A percentile compares a stretch with the other conserved stretches of the same genome.
phyloP scores from a whole-genome alignment of 306 rosid species.

The Dryas drummondii region DNA sequence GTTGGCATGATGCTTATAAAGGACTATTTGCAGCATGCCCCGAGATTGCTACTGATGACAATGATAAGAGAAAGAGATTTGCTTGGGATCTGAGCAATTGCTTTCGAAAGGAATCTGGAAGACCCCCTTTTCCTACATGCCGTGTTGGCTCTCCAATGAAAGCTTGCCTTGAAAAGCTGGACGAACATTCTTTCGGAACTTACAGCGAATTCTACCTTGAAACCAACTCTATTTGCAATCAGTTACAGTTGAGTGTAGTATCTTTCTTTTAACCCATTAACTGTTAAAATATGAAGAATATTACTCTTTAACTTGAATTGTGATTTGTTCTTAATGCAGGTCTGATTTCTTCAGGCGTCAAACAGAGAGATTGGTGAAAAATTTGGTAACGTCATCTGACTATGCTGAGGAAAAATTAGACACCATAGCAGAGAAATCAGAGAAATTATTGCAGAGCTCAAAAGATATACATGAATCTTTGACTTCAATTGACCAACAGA shows the following conservation, averaged over 20 bases:
- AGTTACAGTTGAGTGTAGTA: slow-evolving; percentile 57
- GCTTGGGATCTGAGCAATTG: slow-evolving; percentile 31
- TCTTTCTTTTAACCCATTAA: not conserved
- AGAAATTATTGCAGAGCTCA: slow-evolving; percentile 44
- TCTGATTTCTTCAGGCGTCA: slow-evolving; percentile 58
- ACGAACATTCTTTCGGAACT: slow-evolving; percentile 51
- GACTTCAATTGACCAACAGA: slow-evolving; percentile 33
- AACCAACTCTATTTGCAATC: slow-evolving; percentile 72
- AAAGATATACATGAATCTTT: slow-evolving; percentile 46
- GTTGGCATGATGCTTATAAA: slow-evolving; percentile 24
- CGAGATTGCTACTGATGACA: slow-evolving; percentile 2
- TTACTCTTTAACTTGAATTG: not conserved
- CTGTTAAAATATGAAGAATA: not conserved
- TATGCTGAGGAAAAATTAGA: slow-evolving; percentile 63
- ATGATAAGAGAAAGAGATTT: slow-evolving; percentile 28
- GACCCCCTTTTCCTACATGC: slow-evolving; percentile 51
- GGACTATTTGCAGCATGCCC: slow-evolving; percentile 18
- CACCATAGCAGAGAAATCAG: slow-evolving; percentile 49
- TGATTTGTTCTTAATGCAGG: slow-evolving; percentile 18
- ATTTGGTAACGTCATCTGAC: slow-evolving; percentile 54
- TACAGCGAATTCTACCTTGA: slow-evolving; percentile 80
- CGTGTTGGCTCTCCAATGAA: slow-evolving; percentile 44
- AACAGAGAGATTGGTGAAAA: slow-evolving; percentile 73
- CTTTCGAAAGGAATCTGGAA: slow-evolving; percentile 28
- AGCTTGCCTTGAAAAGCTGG: slow-evolving; percentile 44